Percentiles rank a stretch among this genome's conserved stretches.
Conservation (phyloP, 2,329 filamentous ascomycete genomes). For the Ophiostoma triangulosporum region DNA sequence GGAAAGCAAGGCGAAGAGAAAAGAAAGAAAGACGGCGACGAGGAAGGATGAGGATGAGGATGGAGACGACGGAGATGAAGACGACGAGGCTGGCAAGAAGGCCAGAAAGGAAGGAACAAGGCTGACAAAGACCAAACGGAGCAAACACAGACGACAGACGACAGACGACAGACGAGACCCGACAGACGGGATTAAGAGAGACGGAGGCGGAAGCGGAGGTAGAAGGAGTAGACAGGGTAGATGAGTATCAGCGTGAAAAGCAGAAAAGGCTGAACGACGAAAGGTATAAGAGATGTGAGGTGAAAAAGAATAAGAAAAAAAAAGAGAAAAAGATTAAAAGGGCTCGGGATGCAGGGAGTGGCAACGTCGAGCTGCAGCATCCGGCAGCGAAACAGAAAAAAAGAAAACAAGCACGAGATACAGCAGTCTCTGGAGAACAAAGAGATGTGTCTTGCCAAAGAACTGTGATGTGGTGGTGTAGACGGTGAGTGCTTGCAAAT, state of each 20-base stretch:
- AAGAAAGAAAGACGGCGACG: background rate
- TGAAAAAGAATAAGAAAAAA: background rate
- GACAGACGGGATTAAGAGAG: background rate
- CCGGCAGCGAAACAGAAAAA: background rate
- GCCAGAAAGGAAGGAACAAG: background rate
- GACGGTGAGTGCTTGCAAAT: background rate
- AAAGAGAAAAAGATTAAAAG: background rate
- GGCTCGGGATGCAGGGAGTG: background rate
- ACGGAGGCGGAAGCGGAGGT: no score
- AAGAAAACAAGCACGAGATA: background rate
- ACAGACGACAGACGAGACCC: no score
- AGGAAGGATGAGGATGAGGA: background rate
- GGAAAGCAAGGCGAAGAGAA: background rate
- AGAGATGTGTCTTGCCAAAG: background rate
- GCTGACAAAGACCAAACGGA: conserved; percentile 4
- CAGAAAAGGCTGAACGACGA: background rate
- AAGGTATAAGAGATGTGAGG: background rate
- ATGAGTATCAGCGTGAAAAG: background rate
- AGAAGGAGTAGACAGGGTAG: no score
- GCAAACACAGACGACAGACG: background rate
- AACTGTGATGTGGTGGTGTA: background rate
- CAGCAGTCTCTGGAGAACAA: background rate
- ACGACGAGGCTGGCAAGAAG: conserved; percentile 1
- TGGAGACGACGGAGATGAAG: no score
- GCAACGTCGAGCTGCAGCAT: background rate